phyloP scores from a whole-genome alignment of 2,329 filamentous ascomycete species.

The Penicillium brevicompactum region DNA sequence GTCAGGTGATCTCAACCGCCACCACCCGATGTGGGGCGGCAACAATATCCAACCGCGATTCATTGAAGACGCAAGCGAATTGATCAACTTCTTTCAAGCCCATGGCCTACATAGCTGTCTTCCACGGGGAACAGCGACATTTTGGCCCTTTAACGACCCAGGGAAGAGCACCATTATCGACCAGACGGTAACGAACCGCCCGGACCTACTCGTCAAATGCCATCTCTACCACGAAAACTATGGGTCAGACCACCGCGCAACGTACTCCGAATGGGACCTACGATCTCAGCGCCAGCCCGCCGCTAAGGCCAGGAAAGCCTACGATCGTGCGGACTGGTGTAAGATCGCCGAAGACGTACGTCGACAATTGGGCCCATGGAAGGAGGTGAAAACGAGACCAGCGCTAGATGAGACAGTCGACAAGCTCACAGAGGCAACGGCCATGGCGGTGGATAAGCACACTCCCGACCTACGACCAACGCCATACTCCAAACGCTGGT shows the following conservation, averaged over 20 bases:
- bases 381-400: not conserved
- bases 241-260: not conserved
- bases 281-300: not conserved
- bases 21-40: no score
- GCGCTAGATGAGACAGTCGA: not conserved
- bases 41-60: not conserved
- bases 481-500: constrained; percentile 28
- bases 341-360: not conserved
- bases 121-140: no score
- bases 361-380: not conserved
- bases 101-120: not conserved
- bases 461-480: not conserved
- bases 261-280: not conserved
- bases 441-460: not conserved
- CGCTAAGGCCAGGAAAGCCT: not conserved
- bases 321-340: not conserved
- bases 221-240: not conserved
- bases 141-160: not conserved
- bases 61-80: not conserved
- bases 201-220: constrained; percentile 14
- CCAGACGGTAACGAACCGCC: constrained; percentile 16
- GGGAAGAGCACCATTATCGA: not conserved
- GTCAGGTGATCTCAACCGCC: no score
- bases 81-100: not conserved
- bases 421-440: not conserved